Percentiles rank a stretch among this genome's conserved stretches.
These are phyloP conservation scores for Ceratobasidium sp. DNA, from an alignment of 1,284 basidiomycete species.

Conservation along the genomic window DNA sequence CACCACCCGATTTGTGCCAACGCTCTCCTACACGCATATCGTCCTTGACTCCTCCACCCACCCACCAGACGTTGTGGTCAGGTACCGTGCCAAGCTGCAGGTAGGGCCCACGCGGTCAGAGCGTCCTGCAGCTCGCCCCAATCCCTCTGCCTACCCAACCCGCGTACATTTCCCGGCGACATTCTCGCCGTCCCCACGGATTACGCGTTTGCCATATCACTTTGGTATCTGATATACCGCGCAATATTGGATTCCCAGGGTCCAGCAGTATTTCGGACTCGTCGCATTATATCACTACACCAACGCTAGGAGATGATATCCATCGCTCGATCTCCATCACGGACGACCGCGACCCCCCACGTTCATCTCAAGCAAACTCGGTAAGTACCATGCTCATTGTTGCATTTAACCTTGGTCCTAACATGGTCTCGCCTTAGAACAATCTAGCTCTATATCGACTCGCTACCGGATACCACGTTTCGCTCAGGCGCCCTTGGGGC, in stretches of 20 bases:
- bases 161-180: too few species aligned
- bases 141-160: too few species aligned
- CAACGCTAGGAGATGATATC: neutral
- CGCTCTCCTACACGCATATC: too few species aligned
- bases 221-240: too few species aligned
- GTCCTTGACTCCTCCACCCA: too few species aligned
- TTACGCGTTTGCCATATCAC: too few species aligned
- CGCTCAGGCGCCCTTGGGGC: neutral
- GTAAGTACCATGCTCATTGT: neutral
- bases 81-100: too few species aligned
- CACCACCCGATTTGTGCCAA: too few species aligned
- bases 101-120: too few species aligned
- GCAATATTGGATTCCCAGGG: neutral
- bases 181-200: too few species aligned
- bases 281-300: neutral
- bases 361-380: neutral
- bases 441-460: neutral
- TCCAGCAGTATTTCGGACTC: neutral
- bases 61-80: too few species aligned
- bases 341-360: neutral
- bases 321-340: neutral
- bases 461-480: neutral
- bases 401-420: neutral
- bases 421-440: neutral
- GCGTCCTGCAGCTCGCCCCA: too few species aligned